A percentile compares a stretch with the other conserved stretches of the same genome.
These are phyloP conservation scores for Aurifilum marmelostoma DNA, from an alignment of 2,329 filamentous ascomycete species.

Conservation along the genomic window DNA sequence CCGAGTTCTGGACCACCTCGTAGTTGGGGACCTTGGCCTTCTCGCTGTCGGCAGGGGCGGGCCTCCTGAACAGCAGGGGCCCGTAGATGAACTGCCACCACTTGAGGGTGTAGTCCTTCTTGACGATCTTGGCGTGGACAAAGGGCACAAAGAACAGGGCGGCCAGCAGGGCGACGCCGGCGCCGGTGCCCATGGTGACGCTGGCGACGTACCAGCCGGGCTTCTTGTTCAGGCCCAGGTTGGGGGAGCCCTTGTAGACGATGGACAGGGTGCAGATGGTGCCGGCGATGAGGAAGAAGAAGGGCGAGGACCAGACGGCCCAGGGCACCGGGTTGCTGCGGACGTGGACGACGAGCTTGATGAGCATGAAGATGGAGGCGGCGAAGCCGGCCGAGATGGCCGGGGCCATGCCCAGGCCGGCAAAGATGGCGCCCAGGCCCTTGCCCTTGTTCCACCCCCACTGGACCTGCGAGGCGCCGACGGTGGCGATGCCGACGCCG, in stretches of 20 bases:
- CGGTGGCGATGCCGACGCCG: slow-evolving; percentile 70
- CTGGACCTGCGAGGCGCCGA: slow-evolving; percentile 62
- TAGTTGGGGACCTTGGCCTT: slow-evolving; percentile 72
- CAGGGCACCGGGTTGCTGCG: slow-evolving; percentile 72
- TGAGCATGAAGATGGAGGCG: slow-evolving; percentile 37
- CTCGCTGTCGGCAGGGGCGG: slow-evolving; percentile 55
- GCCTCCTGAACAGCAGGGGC: slow-evolving; percentile 66
- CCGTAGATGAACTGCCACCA: slow-evolving; percentile 66
- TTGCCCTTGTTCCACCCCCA: slow-evolving; percentile 73
- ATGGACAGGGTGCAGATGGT: slow-evolving; percentile 77
- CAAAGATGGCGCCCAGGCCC: slow-evolving; percentile 73
- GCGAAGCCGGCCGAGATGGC: slow-evolving; percentile 61
- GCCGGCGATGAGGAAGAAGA: slow-evolving; percentile 77
- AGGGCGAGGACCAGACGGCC: slow-evolving; percentile 73
- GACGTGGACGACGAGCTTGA: slow-evolving; percentile 62
- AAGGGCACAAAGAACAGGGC: slow-evolving; percentile 76
- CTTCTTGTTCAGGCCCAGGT: slow-evolving; percentile 66
- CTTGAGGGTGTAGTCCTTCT: slow-evolving; percentile 66
- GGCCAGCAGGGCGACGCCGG: slow-evolving; percentile 61
- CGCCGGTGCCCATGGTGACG: slow-evolving; percentile 67
- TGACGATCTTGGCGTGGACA: slow-evolving; percentile 68
- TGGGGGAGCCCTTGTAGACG: slow-evolving; percentile 80
- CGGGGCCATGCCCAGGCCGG: slow-evolving; percentile 72
- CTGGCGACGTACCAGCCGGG: slow-evolving; percentile 68
- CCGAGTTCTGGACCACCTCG: slow-evolving; percentile 71